Base-by-base conservation (phyloP, 2,329 filamentous ascomycete genomes). In the Paraconiothyrium brasiliense region DNA sequence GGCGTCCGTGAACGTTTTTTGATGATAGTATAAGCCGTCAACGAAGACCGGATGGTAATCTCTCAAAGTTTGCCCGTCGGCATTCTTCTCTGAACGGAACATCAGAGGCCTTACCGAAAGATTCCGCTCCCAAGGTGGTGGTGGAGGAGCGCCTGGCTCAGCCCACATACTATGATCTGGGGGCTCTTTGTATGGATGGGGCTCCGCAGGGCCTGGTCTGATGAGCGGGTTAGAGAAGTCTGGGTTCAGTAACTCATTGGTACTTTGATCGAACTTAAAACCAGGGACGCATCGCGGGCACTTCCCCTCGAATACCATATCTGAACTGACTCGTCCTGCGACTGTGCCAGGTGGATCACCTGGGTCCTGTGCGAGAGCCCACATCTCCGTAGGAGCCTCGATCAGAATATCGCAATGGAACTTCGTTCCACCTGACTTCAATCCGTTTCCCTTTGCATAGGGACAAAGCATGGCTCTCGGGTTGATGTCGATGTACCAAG, bases 401-500 rank as follows among this genome's bases (percentile, higher is more conserved):
- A 35, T 50, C 16, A 50, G 48, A 9, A 50, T 50, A 20, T 35
- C 48, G 48, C 24, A 50, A 35, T 14, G 27, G 14, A 32, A 50
- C 4, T 9, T 5, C n/a, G 20, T 20, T 11, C 48, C 48, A 16
- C n/a, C 48, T 4, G 11, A 11, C 30, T 32, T 16, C 16, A 50
- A 16, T 11, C 48, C 48, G 24, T 20, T 32, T 20, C n/a, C 8
- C 16, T 34, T 50, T 6, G 48, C 48, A 35, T 34, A 34, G 27
- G 48, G 20, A 20, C 48, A 50, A 13, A 50, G 2, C 6, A 50
- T 34, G 27, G 11, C 48, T 50, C 48, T 16, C 6, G 48, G 48
- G n/a, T 35, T 34, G 27, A 50, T 34, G n/a, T 50, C 48, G 16
- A 50, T 50, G 27, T 34, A 50, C 48, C 48, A 50, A 34, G 48